Percentiles rank a stretch among this genome's conserved stretches.
These are phyloP conservation scores for Candida mattraensis DNA, from an alignment of 805 yeast species.

Conservation along the genomic window DNA sequence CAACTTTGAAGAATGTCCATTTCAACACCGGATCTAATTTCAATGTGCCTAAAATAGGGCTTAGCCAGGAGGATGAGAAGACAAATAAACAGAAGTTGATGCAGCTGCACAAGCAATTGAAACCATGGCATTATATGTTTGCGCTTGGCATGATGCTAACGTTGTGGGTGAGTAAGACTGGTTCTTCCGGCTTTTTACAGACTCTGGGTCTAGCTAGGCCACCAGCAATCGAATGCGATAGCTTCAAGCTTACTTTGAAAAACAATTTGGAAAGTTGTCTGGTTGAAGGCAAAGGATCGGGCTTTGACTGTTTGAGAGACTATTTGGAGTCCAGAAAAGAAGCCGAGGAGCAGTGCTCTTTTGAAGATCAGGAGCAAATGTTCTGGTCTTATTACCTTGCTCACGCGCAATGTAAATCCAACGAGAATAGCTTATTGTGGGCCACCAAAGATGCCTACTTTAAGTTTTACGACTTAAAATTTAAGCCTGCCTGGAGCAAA, in stretches of 20 bases:
- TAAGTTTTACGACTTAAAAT: no score
- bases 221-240: constrained; percentile 10
- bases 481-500: no score
- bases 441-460: no score
- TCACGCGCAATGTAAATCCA: not conserved
- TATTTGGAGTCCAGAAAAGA: constrained; percentile 11
- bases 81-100: not conserved
- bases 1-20: constrained; percentile 17
- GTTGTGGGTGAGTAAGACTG: constrained; percentile 9
- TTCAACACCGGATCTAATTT: constrained; percentile 13
- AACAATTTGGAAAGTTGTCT: constrained; percentile 12
- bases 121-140: constrained; percentile 17
- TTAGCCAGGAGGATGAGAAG: no score
- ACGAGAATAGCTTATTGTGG: no score
- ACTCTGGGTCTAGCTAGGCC: constrained; percentile 6
- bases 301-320: constrained; percentile 11
- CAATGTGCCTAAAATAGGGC: constrained; percentile 16
- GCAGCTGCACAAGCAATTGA: constrained; percentile 9
- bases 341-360: constrained; percentile 12
- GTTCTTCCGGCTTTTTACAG: constrained; percentile 2
- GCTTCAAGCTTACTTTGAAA: constrained; percentile 5
- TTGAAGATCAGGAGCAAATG: constrained; percentile 11
- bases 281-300: constrained; percentile 4
- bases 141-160: constrained; percentile 13
- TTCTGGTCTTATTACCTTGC: not conserved